phyloP scores from a whole-genome alignment of 495 filamentous ascomycete species.

The Penicillium dipodomyicola region DNA sequence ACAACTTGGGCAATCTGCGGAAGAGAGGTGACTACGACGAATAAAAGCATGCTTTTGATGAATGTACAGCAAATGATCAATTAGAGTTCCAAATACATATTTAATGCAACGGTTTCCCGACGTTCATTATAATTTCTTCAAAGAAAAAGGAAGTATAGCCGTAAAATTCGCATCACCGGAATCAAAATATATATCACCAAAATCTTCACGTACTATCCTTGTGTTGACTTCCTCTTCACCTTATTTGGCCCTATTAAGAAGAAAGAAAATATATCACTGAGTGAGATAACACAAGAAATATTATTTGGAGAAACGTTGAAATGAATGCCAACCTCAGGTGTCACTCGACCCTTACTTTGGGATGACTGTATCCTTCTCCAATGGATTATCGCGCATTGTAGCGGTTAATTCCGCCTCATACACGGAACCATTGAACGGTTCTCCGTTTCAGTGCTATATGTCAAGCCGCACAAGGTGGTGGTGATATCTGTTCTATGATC shows the following conservation, averaged over 20 bases:
- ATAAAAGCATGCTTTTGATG: constrained; percentile 15
- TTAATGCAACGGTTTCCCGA: background rate
- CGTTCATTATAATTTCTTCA: background rate
- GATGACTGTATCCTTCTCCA: background rate
- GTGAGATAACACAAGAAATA: too few relatives aligned
- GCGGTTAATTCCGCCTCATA: background rate
- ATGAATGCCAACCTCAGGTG: too few relatives aligned
- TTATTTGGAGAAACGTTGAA: too few relatives aligned
- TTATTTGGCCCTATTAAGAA: too few relatives aligned
- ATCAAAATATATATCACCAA: background rate
- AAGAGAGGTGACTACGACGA: constrained; percentile 51
- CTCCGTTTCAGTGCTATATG: background rate
- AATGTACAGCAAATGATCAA: constrained; percentile 15
- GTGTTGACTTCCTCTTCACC: too few relatives aligned
- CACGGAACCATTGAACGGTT: background rate
- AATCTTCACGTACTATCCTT: background rate
- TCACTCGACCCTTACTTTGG: background rate
- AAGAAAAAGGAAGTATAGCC: background rate
- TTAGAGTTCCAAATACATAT: constrained; percentile 3
- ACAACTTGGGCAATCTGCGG: constrained; percentile 68
- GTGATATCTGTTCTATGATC: background rate
- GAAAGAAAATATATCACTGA: too few relatives aligned
- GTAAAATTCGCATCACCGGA: background rate
- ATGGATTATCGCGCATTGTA: background rate
- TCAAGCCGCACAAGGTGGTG: background rate